Conservation (phyloP, 1,284 basidiomycete species). For the Sanghuangporus weigelae region DNA sequence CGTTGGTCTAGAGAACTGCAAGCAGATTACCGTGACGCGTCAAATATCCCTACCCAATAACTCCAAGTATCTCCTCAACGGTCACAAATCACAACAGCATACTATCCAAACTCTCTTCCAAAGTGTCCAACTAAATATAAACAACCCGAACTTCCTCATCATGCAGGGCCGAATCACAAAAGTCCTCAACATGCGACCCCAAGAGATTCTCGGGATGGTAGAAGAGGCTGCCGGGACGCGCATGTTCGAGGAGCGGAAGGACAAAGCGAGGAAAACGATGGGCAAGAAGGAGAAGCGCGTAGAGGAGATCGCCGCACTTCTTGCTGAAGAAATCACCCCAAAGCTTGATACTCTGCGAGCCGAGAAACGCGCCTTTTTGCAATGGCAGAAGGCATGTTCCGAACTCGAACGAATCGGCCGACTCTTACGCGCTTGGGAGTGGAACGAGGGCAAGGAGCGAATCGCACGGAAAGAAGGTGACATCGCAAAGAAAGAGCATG, state of each 20-base stretch:
- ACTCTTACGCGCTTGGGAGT: constrained; percentile 86
- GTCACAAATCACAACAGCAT: constrained; percentile 90
- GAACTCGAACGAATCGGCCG: constrained; percentile 90
- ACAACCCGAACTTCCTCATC: constrained; percentile 99
- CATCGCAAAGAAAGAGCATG: constrained; percentile 42
- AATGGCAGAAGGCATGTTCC: constrained; percentile 85
- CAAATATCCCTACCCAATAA: constrained; percentile 94
- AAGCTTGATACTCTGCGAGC: constrained; percentile 89
- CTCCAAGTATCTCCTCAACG: constrained; percentile 97
- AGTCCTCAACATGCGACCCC: constrained; percentile 97
- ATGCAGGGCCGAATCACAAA: constrained; percentile 99
- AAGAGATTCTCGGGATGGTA: constrained; percentile 97
- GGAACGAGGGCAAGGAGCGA: constrained; percentile 54
- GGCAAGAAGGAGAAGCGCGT: constrained; percentile 97
- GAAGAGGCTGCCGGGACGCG: constrained; percentile 98
- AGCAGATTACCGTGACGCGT: constrained; percentile 94
- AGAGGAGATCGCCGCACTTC: constrained; percentile 78
- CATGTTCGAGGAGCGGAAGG: constrained; percentile 99
- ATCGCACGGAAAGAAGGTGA: constrained; percentile 48
- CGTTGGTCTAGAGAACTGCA: constrained; percentile 75
- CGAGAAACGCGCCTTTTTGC: constrained; percentile 88
- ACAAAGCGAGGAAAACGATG: constrained; percentile 97
- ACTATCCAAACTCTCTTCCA: constrained; percentile 93
- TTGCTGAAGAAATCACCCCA: constrained; percentile 90
- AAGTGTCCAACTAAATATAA: constrained; percentile 98